Evolutionary conservation across 176 grass and related monocot genomes (phyloP), one percentile per base, ranked within the genome.

Genomic region (Lolium perenne): DNA sequence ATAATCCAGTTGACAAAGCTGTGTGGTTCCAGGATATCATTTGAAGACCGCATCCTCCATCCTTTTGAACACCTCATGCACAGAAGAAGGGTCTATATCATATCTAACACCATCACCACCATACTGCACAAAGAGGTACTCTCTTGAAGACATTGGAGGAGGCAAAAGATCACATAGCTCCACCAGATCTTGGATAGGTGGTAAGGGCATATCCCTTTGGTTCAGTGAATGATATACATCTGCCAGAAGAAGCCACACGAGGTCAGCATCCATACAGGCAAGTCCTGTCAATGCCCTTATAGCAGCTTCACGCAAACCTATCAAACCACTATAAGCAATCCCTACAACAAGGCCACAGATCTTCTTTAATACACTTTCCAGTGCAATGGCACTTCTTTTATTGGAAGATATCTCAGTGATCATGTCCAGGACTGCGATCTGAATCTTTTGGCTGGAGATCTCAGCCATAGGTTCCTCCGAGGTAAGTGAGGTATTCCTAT

Each of bases 401-500:
- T 88, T 71, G 4, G 83, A 92, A 46, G 91, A 91, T 81, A 98
- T 75, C 87, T 84, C 85, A 50, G 86, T 53, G 3, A 98, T 89
- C 96, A 98, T 94, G 32, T 94, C 92, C 67, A 98, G 29, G 55
- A 98, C 92, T 80, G 96, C 86, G 32, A 51, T 83, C 85, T 95
- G 96, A 82, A 98, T 92, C 82, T 98, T 98, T 85, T 92, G 91
- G 82, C 84, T 94, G 71, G 96, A 98, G 65, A 94, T 90, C 88
- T 98, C 96, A 73, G 96, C 88, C 86, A 98, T 92, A 57, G 93
- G 91, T 79, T 91, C 91, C 78, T 92, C 88, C 51, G 86, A 86
- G 15, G 85, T 89, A 49, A 81, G 56, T 6, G 91, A 91, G 50
- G 80, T 90, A 85, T 85, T 76, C 81, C 96, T 84, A 78, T 94